Evolutionary conservation across 148 eudicot genomes (phyloP), one percentile per base, ranked within the genome.

Genomic region (Diospyros lotus): DNA sequence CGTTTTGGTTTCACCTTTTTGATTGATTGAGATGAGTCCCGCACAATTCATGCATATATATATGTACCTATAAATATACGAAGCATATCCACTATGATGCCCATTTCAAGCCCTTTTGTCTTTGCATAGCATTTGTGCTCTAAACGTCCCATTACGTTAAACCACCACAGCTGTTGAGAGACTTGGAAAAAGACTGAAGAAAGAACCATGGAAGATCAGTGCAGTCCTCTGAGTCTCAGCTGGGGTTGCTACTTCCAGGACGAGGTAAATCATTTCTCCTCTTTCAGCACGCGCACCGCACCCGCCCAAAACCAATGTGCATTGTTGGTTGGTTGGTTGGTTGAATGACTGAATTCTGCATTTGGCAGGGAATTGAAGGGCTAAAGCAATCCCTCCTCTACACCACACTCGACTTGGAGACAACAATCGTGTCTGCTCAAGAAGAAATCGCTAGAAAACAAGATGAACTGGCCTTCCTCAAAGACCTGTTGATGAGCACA

Each of bases 361-460:
- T 51, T 66, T 73, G 56, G 28, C 77, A 89, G 89, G 86, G 82
- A 11, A 76, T 81, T 77, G 88, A 77, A 55, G 94, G 90, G 9
- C 82, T 92, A 78, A 86, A 86, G 64, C 83, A 87, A 38, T 81
- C 85, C 52, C 64, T 90, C 38, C 9, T 84, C 69, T 90, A 92
- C 71, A 81, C 90, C 64, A 89, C 82, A 67, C 66, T 86, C 76
- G 94, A 90, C 82, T 65, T 90, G 4, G 91, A 92, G 64, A 88
- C 90, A 2, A 82, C 94, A 40, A 66, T 88, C 38, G 9, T 82
- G 6, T 80, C 86, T 58, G 92, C 92, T 10, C 97, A 87, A 14
- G 97, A 90, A 17, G 92, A 92, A 64, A 86, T 92, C 50, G 73
- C 88, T 77, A 89, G 86, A 73, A 92, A 89, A 80, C 92, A 87